phyloP scores from a whole-genome alignment of 306 rosid species.

The Arachis hypogaea region DNA sequence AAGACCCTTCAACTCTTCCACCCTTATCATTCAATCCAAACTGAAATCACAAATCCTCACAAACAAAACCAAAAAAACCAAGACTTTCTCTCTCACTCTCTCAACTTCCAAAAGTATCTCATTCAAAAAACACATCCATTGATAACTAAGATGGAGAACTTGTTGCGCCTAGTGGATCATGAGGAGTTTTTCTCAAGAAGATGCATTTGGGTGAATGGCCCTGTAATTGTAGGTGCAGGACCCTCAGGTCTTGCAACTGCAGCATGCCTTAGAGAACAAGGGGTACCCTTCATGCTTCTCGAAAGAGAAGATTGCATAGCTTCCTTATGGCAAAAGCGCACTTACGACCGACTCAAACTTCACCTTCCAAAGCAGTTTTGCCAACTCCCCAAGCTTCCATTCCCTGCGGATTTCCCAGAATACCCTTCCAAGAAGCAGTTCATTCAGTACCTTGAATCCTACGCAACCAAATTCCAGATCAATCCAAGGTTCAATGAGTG shows the following conservation, averaged over 20 bases:
- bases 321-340: slow-evolving; percentile 87
- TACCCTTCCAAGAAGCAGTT: slow-evolving; percentile 82
- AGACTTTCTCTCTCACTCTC: neutral
- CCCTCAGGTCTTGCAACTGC: slow-evolving; percentile 96
- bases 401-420: slow-evolving; percentile 77
- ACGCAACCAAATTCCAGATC: slow-evolving; percentile 62
- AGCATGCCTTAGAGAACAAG: slow-evolving; percentile 81
- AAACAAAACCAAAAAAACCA: slow-evolving; percentile 16
- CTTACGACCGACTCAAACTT: slow-evolving; percentile 85
- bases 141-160: slow-evolving; percentile 59
- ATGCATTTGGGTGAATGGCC: slow-evolving; percentile 82
- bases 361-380: slow-evolving; percentile 97
- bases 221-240: slow-evolving; percentile 91
- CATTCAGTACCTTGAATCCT: slow-evolving; percentile 72
- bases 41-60: slow-evolving; percentile 35
- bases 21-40: slow-evolving; percentile 56
- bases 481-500: slow-evolving; percentile 77
- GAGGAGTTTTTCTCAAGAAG: slow-evolving; percentile 60
- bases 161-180: slow-evolving; percentile 58
- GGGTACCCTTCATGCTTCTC: slow-evolving; percentile 77
- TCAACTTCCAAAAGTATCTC: neutral
- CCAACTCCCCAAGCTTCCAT: slow-evolving; percentile 79
- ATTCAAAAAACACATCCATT: neutral
- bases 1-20: slow-evolving; percentile 44
- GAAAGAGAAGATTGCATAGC: slow-evolving; percentile 90